A percentile compares a stretch with the other conserved stretches of the same genome.
Evolutionary conservation across 176 grass and related monocot species (phyloP).

Genomic region (Eremochloa ophiuroides): DNA sequence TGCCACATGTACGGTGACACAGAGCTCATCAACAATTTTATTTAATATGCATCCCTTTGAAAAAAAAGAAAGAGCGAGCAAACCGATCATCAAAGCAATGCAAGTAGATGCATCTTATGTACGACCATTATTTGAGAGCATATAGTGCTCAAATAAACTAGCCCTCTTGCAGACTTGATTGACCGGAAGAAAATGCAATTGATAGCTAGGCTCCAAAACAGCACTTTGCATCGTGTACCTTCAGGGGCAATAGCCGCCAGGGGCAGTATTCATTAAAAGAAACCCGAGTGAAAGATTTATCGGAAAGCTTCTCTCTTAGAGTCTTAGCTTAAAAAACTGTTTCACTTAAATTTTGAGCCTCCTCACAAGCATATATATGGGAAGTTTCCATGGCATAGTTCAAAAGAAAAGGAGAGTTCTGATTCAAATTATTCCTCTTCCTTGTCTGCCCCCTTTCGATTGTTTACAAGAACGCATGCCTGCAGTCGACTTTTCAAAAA

Average conservation of each 20-base stretch:
- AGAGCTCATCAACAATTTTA: background rate
- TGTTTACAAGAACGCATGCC: background rate
- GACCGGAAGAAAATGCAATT: conserved; percentile 12
- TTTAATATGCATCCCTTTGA: background rate
- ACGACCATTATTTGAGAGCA: background rate
- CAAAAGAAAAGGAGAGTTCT: background rate
- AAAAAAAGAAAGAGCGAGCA: no score
- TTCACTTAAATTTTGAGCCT: background rate
- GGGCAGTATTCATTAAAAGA: background rate
- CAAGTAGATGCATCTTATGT: background rate
- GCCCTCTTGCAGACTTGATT: conserved; percentile 9
- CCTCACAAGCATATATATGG: background rate
- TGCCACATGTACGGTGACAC: background rate
- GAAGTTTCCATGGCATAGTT: background rate
- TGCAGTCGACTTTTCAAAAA: background rate
- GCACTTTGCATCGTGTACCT: background rate
- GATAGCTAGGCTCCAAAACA: background rate
- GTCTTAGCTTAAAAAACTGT: background rate
- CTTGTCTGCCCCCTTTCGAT: background rate
- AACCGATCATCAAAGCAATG: no score
- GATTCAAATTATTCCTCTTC: background rate
- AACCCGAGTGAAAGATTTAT: background rate
- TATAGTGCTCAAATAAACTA: conserved; percentile 15
- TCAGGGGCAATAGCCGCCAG: background rate
- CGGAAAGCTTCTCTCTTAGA: no score